Base-by-base conservation (phyloP, 164 flowering plant species). In the Vitis cinerea region DNA sequence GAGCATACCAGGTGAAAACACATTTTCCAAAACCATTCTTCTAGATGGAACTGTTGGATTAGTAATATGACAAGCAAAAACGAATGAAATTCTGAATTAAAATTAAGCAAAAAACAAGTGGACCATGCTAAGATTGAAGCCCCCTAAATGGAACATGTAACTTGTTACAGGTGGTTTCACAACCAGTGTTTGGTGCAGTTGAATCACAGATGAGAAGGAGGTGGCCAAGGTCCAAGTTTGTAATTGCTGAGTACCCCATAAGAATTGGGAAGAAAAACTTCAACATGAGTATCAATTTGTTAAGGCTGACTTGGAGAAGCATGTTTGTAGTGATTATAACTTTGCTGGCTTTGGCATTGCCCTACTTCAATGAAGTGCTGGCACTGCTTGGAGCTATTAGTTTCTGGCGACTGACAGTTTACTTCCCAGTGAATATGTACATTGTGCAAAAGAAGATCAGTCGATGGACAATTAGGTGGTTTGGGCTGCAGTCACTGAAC, bases 351-450 rank as follows among this genome's bases (percentile, higher is more conserved):
- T 76, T 86, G 85, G 75, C 72, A 8, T 48, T 89, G 67, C 94
- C 91, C 2, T 87, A 84, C 81, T 89, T 87, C 85, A 86, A 86
- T 29, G 80, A 78, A 52, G 52, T 89, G 0, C 70, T 89, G 4
- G 90, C 79, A 0, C 61, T 89, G 1, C 75, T 86, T 2, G 89
- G 90, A 50, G 86, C 91, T 1, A 14, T 82, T 2, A 83, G 81
- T 12, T 86, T 56, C 59, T 89, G 88, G 91, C 91, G 91, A 0
- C 5, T 85, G 51, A 71, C 84, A 0, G 81, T 89, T 1, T 87
- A 83, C 56, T 84, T 87, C 71, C 91, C 94, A 0, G 66, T 89
- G 37, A 69, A 80, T 69, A 84, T 89, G 93, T 74, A 83, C 77
- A 78, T 89, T 52, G 65, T 76, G 1, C 76, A 74, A 49, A 72